Evolutionary conservation across 73 alveolate species (phyloP), one percentile per base, ranked within the genome.

Genomic region (Symbiodinium pilosum): DNA sequence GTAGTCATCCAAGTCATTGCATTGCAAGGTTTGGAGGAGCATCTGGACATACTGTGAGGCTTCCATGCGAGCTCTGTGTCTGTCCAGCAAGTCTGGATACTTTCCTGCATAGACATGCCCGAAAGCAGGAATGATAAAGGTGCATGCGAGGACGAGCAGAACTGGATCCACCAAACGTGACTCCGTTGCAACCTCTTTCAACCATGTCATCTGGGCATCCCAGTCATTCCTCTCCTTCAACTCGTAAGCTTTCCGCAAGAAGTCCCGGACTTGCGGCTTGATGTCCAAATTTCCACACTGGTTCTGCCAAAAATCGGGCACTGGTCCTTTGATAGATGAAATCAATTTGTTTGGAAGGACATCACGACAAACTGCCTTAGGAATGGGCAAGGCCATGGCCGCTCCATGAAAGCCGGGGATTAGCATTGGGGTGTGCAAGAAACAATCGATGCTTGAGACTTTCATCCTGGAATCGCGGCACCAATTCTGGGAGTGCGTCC

Each of bases 41-140:
- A 54, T 30, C 71, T 30, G 71, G n/a, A 54, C 71, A 54, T 54
- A 54, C 71, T 30, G n/a, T 6, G 71, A 54, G 8, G 71, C 71
- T 54, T 54, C 71, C 71, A 54, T 54, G 2, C 18, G 71, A 54
- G 71, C 71, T 54, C 26, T 54, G 2, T 54, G 71, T 54, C 71
- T 54, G 71, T 54, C 71, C 71, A 54, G 26, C 34, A 54, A 30
- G n/a, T 54, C 71, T 30, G 71, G 71, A 54, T 54, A 54, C 34
- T 54, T 54, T 54, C 71, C 71, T 21, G 71, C 71, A 54, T 54
- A 54, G 71, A 54, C 71, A 54, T 54, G 71, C 71, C 71, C 71
- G 26, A 54, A 54, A 54, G 71, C 71, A 54, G 71, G 71, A 54
- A 54, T 54, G 71, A 54, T 54, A 54, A 54, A 54, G 71, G 71